Evolutionary conservation across 1,139 yeast species (phyloP), one percentile per base, ranked within the genome.

Genomic region (Candida tropicalis): DNA sequence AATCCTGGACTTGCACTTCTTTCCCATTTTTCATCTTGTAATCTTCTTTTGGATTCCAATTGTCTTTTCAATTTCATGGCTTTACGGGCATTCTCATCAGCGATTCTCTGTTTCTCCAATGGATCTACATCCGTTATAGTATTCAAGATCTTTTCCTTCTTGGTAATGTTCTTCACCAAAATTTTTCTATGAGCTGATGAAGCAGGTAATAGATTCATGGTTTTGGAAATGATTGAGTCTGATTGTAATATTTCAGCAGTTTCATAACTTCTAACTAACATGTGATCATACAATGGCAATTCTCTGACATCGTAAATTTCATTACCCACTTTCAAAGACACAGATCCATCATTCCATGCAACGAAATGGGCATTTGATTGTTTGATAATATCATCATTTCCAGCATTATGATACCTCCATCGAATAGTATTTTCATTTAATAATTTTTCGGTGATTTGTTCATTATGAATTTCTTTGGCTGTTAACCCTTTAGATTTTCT

Each of bases 261-360:
- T 49, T 85, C 86, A 55, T 86, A 88, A 32, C 90, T 80, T 41
- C 80, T 75, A 0, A 88, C 84, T 46, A 93, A 69, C 47, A 85
- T 80, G 38, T 87, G 83, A 60, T 90, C 95, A 43, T 79, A 81
- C 36, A 82, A 71, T n/a, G 85, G 81, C 46, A 81, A 75, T 17
- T 78, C 70, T 46, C 80, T 74, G 45, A 88, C 83, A 59, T 91
- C 98, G 56, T 91, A 93, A 53, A 86, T 76, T 64, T 93, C 99
- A 39, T 74, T 76, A 15, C 99, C 99, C 36, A 95, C 70, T 56
- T 89, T 91, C 49, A 93, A 70, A 2, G 97, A 89, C 51, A 84
- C 65, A 4, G 87, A 75, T 0, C 99, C 99, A 64, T 93, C 98
- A 45, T 87, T 85, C 99, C 99, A 93, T 61, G 87, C 85, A 24